A percentile compares a stretch with the other conserved stretches of the same genome.
Conservation (phyloP, 441 rosid species). For the Eutrema salsugineum region DNA sequence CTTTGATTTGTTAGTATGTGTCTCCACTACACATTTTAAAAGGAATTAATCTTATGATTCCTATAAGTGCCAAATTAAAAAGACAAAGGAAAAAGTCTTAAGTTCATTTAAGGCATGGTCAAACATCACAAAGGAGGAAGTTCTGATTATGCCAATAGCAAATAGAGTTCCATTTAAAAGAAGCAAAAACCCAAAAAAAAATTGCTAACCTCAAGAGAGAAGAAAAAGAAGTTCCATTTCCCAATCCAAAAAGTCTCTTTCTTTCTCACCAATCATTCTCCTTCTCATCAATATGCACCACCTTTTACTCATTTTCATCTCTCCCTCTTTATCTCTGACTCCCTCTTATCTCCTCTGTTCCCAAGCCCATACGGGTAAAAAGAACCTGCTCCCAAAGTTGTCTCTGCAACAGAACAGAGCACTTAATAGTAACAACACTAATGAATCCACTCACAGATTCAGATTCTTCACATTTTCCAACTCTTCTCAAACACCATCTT, state of each 20-base stretch:
- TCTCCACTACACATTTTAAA: neutral
- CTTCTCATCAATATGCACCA: slow-evolving; percentile 39
- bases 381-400: slow-evolving; percentile 34
- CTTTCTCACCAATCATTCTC: slow-evolving; percentile 46
- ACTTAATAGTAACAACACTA: slow-evolving; percentile 35
- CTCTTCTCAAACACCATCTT: slow-evolving; percentile 31
- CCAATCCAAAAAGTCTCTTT: slow-evolving; percentile 43
- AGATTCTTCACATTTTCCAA: slow-evolving; percentile 52
- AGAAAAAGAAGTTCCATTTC: slow-evolving; percentile 36
- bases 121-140: neutral
- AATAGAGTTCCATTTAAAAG: slow-evolving; percentile 1
- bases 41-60: neutral
- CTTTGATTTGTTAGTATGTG: neutral
- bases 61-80: neutral
- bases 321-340: slow-evolving; percentile 33
- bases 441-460: slow-evolving; percentile 32
- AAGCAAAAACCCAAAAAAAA: neutral
- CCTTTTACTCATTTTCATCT: slow-evolving; percentile 25
- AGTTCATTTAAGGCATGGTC: slow-evolving; percentile 4
- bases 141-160: slow-evolving; percentile 8
- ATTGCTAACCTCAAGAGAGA: slow-evolving; percentile 11
- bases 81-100: neutral
- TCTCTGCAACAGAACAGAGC: slow-evolving; percentile 36
- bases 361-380: slow-evolving; percentile 66
- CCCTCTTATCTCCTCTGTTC: slow-evolving; percentile 70